Conservation (phyloP, 2,329 filamentous ascomycete genomes). For the Trichoderma aggressivum region DNA sequence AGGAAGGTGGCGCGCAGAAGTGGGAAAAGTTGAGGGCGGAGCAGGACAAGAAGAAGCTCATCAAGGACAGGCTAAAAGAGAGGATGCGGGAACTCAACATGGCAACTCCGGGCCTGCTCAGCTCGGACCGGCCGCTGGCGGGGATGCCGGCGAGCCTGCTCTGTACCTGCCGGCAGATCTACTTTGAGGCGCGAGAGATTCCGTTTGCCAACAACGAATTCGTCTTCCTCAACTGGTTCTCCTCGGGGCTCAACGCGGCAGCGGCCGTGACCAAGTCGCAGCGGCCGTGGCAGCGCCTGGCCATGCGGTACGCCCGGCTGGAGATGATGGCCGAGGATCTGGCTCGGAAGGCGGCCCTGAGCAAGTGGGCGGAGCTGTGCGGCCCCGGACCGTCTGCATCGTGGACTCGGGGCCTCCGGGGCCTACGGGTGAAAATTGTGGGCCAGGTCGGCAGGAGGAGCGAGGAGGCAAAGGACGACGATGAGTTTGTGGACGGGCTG, state of each 20-base stretch:
- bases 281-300: constrained; percentile 41
- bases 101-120: constrained; percentile 25
- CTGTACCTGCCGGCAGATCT: constrained; percentile 38
- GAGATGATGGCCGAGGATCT: constrained; percentile 42
- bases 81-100: neutral
- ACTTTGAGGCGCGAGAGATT: constrained; percentile 39
- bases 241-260: constrained; percentile 43
- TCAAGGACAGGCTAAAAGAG: neutral
- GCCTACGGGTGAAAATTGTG: constrained; percentile 40
- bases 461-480: constrained; percentile 9
- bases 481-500: constrained; percentile 9
- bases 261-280: constrained; percentile 36
- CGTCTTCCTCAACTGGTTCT: constrained; percentile 45
- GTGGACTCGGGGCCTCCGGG: constrained; percentile 36
- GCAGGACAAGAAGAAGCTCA: neutral
- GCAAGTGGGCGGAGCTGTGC: constrained; percentile 39
- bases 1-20: neutral
- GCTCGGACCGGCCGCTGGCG: constrained; percentile 35
- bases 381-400: constrained; percentile 9
- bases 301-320: constrained; percentile 39
- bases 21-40: constrained; percentile 1
- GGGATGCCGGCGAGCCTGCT: constrained; percentile 43
- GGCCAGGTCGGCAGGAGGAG: constrained; percentile 24
- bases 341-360: constrained; percentile 24
- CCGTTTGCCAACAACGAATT: constrained; percentile 46